Conservation (phyloP, 2,329 filamentous ascomycete genomes). For the Aureobasidium sp. region DNA sequence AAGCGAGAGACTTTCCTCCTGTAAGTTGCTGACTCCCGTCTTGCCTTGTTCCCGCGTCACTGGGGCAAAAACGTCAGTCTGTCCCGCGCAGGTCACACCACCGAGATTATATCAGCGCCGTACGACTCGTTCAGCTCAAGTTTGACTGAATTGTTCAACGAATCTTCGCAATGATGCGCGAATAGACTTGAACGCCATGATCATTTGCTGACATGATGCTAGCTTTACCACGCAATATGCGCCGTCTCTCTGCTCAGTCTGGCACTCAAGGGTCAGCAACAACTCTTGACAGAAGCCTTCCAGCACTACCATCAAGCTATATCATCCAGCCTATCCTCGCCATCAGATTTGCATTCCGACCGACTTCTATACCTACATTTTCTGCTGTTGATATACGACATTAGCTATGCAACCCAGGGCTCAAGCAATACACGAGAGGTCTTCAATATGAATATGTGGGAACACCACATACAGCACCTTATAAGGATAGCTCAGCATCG, state of each 20-base stretch:
- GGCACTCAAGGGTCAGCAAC: slow-evolving; percentile 38
- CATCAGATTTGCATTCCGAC: slow-evolving; percentile 48
- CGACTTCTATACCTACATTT: slow-evolving; percentile 52
- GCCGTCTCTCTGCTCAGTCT: slow-evolving; percentile 50
- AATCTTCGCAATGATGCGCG: background rate
- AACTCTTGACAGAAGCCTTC: slow-evolving; percentile 39
- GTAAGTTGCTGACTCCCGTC: slow-evolving; percentile 30
- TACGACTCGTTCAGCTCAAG: no score
- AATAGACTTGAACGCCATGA: background rate
- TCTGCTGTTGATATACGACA: slow-evolving; percentile 51
- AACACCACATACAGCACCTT: slow-evolving; percentile 47
- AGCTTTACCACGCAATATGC: slow-evolving; percentile 53
- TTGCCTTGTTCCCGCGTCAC: background rate
- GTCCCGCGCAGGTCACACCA: background rate
- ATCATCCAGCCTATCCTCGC: slow-evolving; percentile 34
- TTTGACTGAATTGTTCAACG: background rate
- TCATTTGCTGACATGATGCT: slow-evolving; percentile 10
- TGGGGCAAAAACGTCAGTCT: background rate
- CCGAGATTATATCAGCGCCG: no score
- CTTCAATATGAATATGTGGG: slow-evolving; percentile 42
- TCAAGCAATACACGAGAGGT: slow-evolving; percentile 40
- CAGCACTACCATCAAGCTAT: slow-evolving; percentile 51
- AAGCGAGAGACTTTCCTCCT: slow-evolving; percentile 45
- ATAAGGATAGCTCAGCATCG: slow-evolving; percentile 44
- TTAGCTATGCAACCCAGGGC: slow-evolving; percentile 35